Conservation (phyloP, 371 early-diverging fungal genomes). For the Basidiobolus meristosporus region DNA sequence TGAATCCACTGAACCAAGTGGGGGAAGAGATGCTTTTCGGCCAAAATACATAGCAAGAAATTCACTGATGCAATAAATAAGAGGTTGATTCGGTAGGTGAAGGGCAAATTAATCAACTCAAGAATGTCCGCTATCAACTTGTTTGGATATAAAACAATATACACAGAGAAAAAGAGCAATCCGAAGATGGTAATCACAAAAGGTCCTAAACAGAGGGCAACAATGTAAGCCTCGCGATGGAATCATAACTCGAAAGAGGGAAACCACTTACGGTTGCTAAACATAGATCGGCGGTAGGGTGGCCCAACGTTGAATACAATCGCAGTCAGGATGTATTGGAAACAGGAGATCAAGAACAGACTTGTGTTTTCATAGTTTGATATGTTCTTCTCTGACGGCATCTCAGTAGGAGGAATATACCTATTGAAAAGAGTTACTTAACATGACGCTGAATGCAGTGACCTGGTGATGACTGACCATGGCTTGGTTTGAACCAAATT, state of each 20-base stretch:
- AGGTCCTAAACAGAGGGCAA: neutral
- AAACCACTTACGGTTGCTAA: conserved; percentile 70
- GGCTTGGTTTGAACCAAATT: conserved; percentile 41
- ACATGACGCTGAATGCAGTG: neutral
- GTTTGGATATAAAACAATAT: neutral
- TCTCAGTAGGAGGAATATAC: conserved; percentile 26
- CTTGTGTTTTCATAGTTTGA: conserved; percentile 70
- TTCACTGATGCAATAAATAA: too few species aligned
- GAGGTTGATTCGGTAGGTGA: too few species aligned
- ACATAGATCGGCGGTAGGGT: conserved; percentile 71
- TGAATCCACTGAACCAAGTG: too few species aligned
- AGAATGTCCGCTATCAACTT: neutral
- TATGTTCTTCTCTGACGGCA: conserved; percentile 51
- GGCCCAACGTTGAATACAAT: conserved; percentile 86
- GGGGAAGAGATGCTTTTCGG: too few species aligned
- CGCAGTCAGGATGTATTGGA: conserved; percentile 80
- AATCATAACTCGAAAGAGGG: conserved; percentile 1
- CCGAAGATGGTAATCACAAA: neutral
- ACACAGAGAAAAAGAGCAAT: neutral
- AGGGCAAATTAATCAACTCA: neutral
- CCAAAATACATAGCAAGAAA: too few species aligned
- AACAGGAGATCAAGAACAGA: conserved; percentile 73
- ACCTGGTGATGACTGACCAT: conserved; percentile 40
- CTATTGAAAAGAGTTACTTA: conserved; percentile 10
- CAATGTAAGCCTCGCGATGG: neutral